Evolutionary conservation across 2,329 filamentous ascomycete genomes (phyloP), one percentile per base, ranked within the genome.

Genomic region (Xylariales sp.): DNA sequence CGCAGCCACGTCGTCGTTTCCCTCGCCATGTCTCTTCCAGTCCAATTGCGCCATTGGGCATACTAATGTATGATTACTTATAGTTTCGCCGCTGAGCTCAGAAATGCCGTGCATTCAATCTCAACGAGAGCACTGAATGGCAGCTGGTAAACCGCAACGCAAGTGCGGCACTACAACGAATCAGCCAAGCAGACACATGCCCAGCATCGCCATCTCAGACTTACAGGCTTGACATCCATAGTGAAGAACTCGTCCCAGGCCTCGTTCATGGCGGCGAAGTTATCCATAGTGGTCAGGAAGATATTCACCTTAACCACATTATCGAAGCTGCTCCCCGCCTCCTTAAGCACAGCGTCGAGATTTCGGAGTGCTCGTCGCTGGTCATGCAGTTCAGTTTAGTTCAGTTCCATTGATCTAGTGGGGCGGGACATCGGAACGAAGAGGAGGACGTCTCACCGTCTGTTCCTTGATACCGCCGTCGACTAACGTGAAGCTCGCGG

Each of bases 81-180:
- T 7, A 55, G 25, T 39, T 53, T 55, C 4, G 46, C 16, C 3
- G 3, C 16, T 3, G 46, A 20, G 16, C 46, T 41, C 25, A 49
- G 22, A 11, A 56, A 57, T 3, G 81, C 81, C 59, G 82, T 81
- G 57, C 79, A 84, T 66, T 89, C 84, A 56, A 89, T 86, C 69
- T 88, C 85, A 7, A 89, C 78, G 44, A 82, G 76, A 3, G 84
- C 83, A 9, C 76, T 75, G 55, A 84, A 75, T 1, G 84, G 85
- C 51, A 89, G 65, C 57, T 84, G 74, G 62, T 85, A 79, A 10
- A 88, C 86, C 0, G 84, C 84, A 19, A 89, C 83, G 56, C 84
- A 89, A 38, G 78, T 84, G 44, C 82, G 63, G 35, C 63, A 66
- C 67, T 70, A 6, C 24, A n/a, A 8, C 24, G 24, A 27, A 28